Conservation (phyloP, 805 yeast genomes). For the Metschnikowia anglica region DNA sequence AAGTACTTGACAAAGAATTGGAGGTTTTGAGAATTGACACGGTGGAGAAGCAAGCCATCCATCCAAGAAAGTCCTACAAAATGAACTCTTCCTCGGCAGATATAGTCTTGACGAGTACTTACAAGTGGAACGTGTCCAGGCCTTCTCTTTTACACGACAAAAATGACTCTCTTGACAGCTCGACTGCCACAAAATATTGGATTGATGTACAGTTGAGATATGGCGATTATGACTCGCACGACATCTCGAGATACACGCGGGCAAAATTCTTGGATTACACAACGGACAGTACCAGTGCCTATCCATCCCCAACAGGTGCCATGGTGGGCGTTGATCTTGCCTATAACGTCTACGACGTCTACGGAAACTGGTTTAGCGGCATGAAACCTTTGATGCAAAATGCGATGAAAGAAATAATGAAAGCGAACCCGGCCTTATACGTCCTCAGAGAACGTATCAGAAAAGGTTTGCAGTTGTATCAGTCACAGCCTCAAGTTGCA, state of each 20-base stretch:
- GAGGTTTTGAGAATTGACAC: constrained; percentile 79
- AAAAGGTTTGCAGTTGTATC: constrained; percentile 90
- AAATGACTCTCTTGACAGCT: constrained; percentile 60
- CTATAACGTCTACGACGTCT: constrained; percentile 92
- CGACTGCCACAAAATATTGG: constrained; percentile 77
- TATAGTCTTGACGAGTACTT: constrained; percentile 68
- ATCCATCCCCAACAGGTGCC: constrained; percentile 92
- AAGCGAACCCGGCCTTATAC: constrained; percentile 87
- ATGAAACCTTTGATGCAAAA: constrained; percentile 84
- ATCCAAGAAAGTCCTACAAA: constrained; percentile 94
- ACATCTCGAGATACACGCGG: constrained; percentile 87
- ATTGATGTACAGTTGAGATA: constrained; percentile 91
- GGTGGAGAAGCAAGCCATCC: constrained; percentile 89
- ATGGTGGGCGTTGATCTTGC: constrained; percentile 91
- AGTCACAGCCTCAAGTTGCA: constrained; percentile 91
- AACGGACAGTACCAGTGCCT: constrained; percentile 75
- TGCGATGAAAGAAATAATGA: constrained; percentile 92
- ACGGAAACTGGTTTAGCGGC: constrained; percentile 98
- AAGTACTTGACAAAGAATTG: constrained; percentile 83
- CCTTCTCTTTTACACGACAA: constrained; percentile 80
- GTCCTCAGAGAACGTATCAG: constrained; percentile 92
- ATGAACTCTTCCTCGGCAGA: constrained; percentile 97
- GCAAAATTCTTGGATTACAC: constrained; percentile 94
- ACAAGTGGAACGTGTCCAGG: constrained; percentile 77
- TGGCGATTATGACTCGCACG: constrained; percentile 98